Evolutionary conservation across 148 eudicot species (phyloP).

Genomic region (Heliosperma pusillum): DNA sequence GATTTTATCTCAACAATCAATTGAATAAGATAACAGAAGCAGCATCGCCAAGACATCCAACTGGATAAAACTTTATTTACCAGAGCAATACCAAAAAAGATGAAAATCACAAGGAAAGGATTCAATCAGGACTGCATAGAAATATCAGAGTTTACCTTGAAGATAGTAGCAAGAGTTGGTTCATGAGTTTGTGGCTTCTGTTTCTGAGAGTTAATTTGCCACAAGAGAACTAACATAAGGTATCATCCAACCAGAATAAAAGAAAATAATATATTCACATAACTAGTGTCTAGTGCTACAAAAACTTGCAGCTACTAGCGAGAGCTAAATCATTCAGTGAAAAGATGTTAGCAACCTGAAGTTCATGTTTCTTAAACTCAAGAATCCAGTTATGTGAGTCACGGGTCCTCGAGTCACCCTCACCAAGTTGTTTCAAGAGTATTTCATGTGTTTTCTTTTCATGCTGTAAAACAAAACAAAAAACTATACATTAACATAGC

Average conservation of each 20-base stretch:
- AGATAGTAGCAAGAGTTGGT: conserved; percentile 52
- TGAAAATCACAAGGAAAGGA: background rate
- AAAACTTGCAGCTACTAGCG: background rate
- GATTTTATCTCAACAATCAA: background rate
- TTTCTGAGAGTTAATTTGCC: conserved; percentile 79
- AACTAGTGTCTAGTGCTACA: background rate
- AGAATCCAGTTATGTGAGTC: conserved; percentile 97
- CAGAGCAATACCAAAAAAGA: background rate
- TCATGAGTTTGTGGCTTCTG: conserved; percentile 71
- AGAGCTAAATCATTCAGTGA: background rate
- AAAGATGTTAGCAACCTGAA: conserved; percentile 48
- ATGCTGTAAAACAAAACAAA: conserved; percentile 52
- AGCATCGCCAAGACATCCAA: background rate
- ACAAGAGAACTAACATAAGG: conserved; percentile 8
- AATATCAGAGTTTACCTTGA: conserved; percentile 48
- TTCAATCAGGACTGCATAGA: background rate
- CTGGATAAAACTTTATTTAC: background rate
- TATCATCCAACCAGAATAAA: background rate
- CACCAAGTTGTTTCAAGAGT: conserved; percentile 95
- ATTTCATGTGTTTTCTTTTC: conserved; percentile 94
- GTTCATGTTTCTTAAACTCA: conserved; percentile 81
- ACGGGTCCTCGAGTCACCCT: conserved; percentile 91
- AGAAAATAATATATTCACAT: background rate
- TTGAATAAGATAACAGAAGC: background rate
- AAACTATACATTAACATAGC: background rate